These are phyloP conservation scores for Paradendryphiella salina DNA, from an alignment of 2,329 filamentous ascomycete genomes.

Conservation along the genomic window DNA sequence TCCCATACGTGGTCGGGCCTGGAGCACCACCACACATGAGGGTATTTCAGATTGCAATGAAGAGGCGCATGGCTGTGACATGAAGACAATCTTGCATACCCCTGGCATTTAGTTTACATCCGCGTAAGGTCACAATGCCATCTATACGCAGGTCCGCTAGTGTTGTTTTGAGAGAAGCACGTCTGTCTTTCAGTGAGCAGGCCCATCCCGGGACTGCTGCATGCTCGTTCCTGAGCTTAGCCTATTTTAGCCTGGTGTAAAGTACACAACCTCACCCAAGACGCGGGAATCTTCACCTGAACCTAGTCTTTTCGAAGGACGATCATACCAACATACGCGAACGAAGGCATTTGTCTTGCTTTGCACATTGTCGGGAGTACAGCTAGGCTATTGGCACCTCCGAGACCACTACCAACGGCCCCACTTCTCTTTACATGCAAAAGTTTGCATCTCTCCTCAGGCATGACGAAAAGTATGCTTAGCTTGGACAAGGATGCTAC, in stretches of 20 bases:
- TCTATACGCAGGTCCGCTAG: slow-evolving; percentile 3
- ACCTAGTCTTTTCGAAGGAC: background rate
- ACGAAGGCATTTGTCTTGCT: no score
- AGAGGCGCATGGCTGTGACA: background rate
- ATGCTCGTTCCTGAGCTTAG: background rate
- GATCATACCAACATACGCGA: background rate
- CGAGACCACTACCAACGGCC: no score
- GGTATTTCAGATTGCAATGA: background rate
- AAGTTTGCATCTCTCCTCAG: background rate
- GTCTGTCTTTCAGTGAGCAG: slow-evolving; percentile 1
- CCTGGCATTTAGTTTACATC: background rate
- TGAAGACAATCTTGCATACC: background rate
- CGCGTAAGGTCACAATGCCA: no score
- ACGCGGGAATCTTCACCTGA: background rate
- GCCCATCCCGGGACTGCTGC: background rate
- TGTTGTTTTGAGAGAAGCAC: background rate
- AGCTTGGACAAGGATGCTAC: slow-evolving; percentile 1
- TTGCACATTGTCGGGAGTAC: no score
- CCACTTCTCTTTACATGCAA: no score
- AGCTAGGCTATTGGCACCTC: background rate
- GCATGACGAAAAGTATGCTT: background rate
- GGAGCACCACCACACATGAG: background rate
- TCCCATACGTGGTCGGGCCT: background rate
- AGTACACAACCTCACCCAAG: slow-evolving; percentile 3
- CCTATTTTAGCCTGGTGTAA: background rate